Evolutionary conservation across 495 filamentous ascomycete genomes (phyloP).

Genomic region (Penicillium chermesinum): DNA sequence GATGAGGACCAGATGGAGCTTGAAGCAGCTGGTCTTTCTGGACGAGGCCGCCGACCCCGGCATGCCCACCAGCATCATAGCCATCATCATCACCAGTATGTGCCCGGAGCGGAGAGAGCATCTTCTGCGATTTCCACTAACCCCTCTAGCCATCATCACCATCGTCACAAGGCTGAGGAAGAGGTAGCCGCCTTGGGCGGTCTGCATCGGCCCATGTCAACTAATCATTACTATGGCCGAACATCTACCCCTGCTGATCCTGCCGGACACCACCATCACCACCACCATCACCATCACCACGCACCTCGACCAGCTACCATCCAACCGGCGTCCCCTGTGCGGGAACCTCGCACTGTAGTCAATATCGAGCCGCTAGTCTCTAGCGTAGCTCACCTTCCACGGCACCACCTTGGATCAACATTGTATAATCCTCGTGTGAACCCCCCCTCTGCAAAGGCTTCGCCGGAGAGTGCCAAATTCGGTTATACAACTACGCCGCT

Average conservation of each 20-base stretch:
- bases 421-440: slow-evolving; percentile 49
- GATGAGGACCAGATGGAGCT: slow-evolving; percentile 58
- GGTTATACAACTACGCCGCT: slow-evolving; percentile 67
- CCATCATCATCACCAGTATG: slow-evolving; percentile 59
- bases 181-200: slow-evolving; percentile 40
- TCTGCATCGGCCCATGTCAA: slow-evolving; percentile 33
- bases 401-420: slow-evolving; percentile 76
- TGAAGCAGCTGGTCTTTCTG: slow-evolving; percentile 54
- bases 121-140: background rate
- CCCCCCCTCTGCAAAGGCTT: slow-evolving; percentile 41
- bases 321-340: slow-evolving; percentile 40
- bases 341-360: slow-evolving; percentile 58
- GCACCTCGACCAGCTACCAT: slow-evolving; percentile 30
- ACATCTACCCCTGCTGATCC: slow-evolving; percentile 32
- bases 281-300: slow-evolving; percentile 54
- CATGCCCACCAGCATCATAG: slow-evolving; percentile 53
- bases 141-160: slow-evolving; percentile 63
- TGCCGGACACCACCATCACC: slow-evolving; percentile 43
- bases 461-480: slow-evolving; percentile 51
- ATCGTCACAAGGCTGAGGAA: slow-evolving; percentile 65
- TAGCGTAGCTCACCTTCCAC: slow-evolving; percentile 61
- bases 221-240: slow-evolving; percentile 31
- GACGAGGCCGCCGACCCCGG: slow-evolving; percentile 52
- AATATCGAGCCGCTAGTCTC: slow-evolving; percentile 64
- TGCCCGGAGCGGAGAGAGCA: slow-evolving; percentile 10